Evolutionary conservation across 139 green algal genomes (phyloP), one percentile per base, ranked within the genome.

Genomic region (Desmodesmus armatus): DNA sequence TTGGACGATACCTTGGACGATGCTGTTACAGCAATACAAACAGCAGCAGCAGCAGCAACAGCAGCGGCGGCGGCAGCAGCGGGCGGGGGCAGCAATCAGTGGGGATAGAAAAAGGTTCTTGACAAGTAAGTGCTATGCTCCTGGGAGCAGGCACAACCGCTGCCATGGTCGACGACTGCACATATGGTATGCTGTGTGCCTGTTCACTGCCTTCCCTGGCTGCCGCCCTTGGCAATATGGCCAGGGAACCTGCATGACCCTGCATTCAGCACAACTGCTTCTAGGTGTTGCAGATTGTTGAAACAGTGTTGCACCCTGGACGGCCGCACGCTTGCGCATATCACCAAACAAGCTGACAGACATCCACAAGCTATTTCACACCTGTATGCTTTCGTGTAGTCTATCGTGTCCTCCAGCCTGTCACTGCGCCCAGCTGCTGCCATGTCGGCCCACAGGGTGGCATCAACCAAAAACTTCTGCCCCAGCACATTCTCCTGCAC

Each of bases 391-490:
- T 81, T 63, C 5, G 89, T 85, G 58, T 95, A 95, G 84, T 91
- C 90, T 31, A 95, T 75, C 0, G 91, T 92, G 69, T 89, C 74
- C 27, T 87, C 6, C 3, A 95, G 84, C 29, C 91, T 60, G 73
- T 95, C 92, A 21, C 44, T 88, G 47, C 60, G 49, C 0, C 92
- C 92, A 17, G 92, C 89, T 5, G 66, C 76, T 5, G 40, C 25
- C 21, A 88, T 43, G 23, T 79, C 85, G 5, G 58, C 25, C 51
- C 91, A 74, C 7, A 95, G 66, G 15, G 77, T 89, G 9, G 88
- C 91, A 78, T 94, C 81, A 27, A 95, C 88, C 33, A 91, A 55
- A 65, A 95, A 95, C 70, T 95, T 94, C 58, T 95, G 92, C 0
- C 92, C 92, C 40, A 95, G 78, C 11, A 49, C 80, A 47, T 83